Conservation (phyloP, 2,329 filamentous ascomycete species). For the Nectriaceae sp. region DNA sequence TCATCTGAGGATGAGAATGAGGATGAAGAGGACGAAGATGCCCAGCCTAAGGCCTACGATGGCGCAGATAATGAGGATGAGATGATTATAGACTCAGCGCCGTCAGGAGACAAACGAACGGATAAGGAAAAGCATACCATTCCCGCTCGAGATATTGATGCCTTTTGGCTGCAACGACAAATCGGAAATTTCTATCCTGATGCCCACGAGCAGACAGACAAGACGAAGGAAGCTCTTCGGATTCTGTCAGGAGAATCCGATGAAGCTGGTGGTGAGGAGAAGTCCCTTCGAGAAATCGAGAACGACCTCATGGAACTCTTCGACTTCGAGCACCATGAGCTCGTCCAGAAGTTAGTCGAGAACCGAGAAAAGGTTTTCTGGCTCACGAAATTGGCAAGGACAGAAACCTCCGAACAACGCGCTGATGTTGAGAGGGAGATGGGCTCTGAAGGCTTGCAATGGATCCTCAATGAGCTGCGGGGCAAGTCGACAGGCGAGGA, state of each 20-base stretch:
- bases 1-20: conserved; percentile 80
- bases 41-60: conserved; percentile 52
- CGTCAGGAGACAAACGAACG: conserved; percentile 46
- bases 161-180: conserved; percentile 94
- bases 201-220: conserved; percentile 90
- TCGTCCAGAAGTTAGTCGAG: conserved; percentile 86
- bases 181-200: conserved; percentile 88
- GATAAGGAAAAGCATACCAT: conserved; percentile 63
- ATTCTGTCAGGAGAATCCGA: conserved; percentile 78
- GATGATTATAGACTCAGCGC: conserved; percentile 77
- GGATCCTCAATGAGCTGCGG: conserved; percentile 84
- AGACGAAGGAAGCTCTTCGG: conserved; percentile 80
- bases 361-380: conserved; percentile 95
- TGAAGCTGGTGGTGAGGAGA: conserved; percentile 74
- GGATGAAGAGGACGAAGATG: conserved; percentile 62
- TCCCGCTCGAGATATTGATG: conserved; percentile 87
- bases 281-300: conserved; percentile 87
- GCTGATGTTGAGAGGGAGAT: conserved; percentile 86
- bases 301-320: conserved; percentile 99
- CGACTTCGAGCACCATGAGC: conserved; percentile 92
- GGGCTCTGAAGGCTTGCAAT: conserved; percentile 80
- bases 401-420: conserved; percentile 77
- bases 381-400: conserved; percentile 84
- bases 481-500: conserved; percentile 66
- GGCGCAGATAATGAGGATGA: conserved; percentile 66